Evolutionary conservation across 202 grass and related monocot genomes (phyloP).

Genomic region (Dendrocalamus latiflorus): DNA sequence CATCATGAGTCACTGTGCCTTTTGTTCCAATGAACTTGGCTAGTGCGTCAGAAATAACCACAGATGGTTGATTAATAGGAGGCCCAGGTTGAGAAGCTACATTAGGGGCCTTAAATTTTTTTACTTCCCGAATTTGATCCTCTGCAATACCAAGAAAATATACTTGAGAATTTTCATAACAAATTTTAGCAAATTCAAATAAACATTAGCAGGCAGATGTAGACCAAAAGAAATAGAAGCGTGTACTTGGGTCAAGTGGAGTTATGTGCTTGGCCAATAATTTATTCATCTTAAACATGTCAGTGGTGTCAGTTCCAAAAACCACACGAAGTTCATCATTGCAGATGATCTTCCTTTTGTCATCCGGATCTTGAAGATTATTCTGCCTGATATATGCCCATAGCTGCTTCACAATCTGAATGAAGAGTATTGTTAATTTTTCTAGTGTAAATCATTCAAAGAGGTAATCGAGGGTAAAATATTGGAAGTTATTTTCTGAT

Average conservation of each 20-base stretch:
- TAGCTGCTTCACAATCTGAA: constrained; percentile 96
- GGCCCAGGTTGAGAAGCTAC: constrained; percentile 33
- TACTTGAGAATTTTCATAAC: constrained; percentile 13
- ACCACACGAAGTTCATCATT: constrained; percentile 87
- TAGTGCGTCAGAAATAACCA: constrained; percentile 76
- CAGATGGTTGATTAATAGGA: constrained; percentile 33
- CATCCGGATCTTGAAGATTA: constrained; percentile 97
- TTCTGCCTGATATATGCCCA: constrained; percentile 97
- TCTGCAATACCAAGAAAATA: constrained; percentile 44
- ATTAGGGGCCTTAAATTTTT: constrained; percentile 48
- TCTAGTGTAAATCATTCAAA: neutral
- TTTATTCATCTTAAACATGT: constrained; percentile 99
- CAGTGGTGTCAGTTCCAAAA: constrained; percentile 89
- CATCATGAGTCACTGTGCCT: constrained; percentile 55
- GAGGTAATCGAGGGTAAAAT: neutral
- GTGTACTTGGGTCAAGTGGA: constrained; percentile 70
- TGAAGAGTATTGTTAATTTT: constrained; percentile 30
- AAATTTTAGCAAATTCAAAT: neutral
- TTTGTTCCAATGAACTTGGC: constrained; percentile 78
- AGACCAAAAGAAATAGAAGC: constrained; percentile 13
- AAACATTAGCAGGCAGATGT: constrained; percentile 1
- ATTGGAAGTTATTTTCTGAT: neutral
- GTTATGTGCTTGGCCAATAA: constrained; percentile 97
- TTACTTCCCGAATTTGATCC: constrained; percentile 37
- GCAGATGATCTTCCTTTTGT: constrained; percentile 98